Evolutionary conservation across 176 grass and related monocot species (phyloP), one percentile per base, ranked within the genome.

Genomic region (Guadua angustifolia): DNA sequence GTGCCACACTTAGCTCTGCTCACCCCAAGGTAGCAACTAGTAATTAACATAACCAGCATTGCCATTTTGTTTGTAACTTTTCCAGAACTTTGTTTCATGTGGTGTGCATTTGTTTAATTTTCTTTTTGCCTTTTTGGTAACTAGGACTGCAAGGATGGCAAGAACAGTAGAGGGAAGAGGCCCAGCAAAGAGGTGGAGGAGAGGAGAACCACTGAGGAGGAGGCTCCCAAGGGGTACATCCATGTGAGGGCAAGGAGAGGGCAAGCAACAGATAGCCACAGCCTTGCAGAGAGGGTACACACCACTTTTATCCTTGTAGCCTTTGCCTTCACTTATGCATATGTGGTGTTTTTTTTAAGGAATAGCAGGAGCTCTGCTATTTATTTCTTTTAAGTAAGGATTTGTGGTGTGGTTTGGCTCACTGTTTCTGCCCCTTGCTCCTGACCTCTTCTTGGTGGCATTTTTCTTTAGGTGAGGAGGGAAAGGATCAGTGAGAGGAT

Each of bases 201-300:
- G 85, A 87, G 87, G 81, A 80, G 88, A 84, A 67, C 58, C 26
- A 82, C 73, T 74, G 88, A 91, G 24, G 88, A 90, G 43, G 88
- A 91, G 67, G 66, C 88, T 68, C 86, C 88, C 59, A 86, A 79
- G 69, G 95, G 91, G 16, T 98, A 92, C 84, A 95, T 98, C 53
- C 95, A 98, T 90, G 95, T 98, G 58, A 93, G 95, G 85, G 95
- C 95, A 79, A 92, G 89, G 83, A 98, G 95, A 90, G 95, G 95
- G 33, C 93, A 98, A 56, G 95, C 95, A 61, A 98, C 95, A 69
- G 92, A 98, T 66, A 98, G 91, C 74, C 95, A 98, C 87, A 98
- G 95, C 85, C 91, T 98, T 83, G 91, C 95, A 79, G 95, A 98
- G 79, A 91, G 92, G 87, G 92, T 98, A 89, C 69, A 79, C 69